Evolutionary conservation across 148 eudicot genomes (phyloP).

Genomic region (Simmondsia chinensis): DNA sequence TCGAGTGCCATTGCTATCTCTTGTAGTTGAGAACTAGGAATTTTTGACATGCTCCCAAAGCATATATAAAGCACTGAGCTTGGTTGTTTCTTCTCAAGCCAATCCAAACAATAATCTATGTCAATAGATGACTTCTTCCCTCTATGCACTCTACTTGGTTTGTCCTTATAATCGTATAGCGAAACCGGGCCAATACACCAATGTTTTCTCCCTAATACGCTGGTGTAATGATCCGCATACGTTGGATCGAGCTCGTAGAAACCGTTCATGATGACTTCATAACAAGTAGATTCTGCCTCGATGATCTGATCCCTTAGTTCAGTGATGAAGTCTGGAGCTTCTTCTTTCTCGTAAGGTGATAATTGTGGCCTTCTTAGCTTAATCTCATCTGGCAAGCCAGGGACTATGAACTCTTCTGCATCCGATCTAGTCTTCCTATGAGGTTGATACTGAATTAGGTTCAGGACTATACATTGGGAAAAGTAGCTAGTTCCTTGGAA

Average conservation of each 20-base stretch:
- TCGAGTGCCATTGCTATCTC: slow-evolving; percentile 6
- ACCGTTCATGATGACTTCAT: slow-evolving; percentile 22
- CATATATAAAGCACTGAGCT: neutral
- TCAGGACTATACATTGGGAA: slow-evolving; percentile 6
- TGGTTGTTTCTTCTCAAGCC: neutral
- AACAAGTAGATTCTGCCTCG: neutral
- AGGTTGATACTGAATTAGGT: slow-evolving; percentile 5
- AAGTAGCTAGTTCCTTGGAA: slow-evolving; percentile 18
- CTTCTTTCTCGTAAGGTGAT: slow-evolving; percentile 1
- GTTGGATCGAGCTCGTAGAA: slow-evolving; percentile 22
- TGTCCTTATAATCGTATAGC: slow-evolving; percentile 5
- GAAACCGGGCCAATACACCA: slow-evolving; percentile 34
- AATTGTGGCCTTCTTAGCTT: slow-evolving; percentile 8
- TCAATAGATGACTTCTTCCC: slow-evolving; percentile 8
- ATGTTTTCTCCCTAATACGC: slow-evolving; percentile 5
- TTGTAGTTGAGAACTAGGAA: neutral
- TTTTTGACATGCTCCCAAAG: slow-evolving; percentile 4
- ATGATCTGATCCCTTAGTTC: neutral
- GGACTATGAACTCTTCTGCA: slow-evolving; percentile 17
- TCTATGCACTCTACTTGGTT: neutral
- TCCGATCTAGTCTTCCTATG: slow-evolving; percentile 4
- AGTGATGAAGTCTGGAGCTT: neutral
- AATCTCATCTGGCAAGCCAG: slow-evolving; percentile 22
- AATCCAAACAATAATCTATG: slow-evolving; percentile 7
- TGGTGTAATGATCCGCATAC: slow-evolving; percentile 10